Base-by-base conservation (phyloP, 306 rosid genomes). In the Trichosanthes cucumerina region DNA sequence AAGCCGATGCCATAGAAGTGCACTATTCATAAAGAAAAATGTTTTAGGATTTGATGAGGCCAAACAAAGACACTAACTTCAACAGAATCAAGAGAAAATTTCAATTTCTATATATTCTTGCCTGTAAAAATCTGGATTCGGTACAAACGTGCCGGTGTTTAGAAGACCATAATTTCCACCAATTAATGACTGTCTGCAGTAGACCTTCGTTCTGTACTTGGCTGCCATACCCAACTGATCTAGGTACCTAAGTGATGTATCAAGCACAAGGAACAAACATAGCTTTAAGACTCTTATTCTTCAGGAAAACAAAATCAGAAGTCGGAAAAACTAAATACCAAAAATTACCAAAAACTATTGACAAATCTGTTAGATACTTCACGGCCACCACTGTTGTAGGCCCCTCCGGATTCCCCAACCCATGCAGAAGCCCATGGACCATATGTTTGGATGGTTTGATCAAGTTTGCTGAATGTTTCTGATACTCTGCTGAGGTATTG, bases 341-440 rank as follows among this genome's bases (percentile, higher is more conserved):
- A 82, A 76, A 79, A 82, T 92, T 89, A 95, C 99, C 99, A 95
- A 83, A 95, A 95, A 88, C 99, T 91, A 86, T 95, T 74, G 47
- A 95, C 82, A 83, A 87, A 92, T 79, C 93, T 87, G 86, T 91
- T 78, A 19, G 99, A 95, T 79, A 95, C 91, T 74, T 86, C 5
- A 80, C 79, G 93, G 41, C 97, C 95, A 2, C 99, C 99, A 23
- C 99, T 95, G 83, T 95, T 95, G 85, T 53, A 95, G 70, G 97
- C 97, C 15, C 99, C 99, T 23, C 99, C 99, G 12, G 99, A 87
- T 90, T 95, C 99, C 64, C 99, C 99, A 53, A 95, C 93, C 99
- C 99, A 95, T 53, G 94, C 91, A 63, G 87, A 86, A 83, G 96
- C 83, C 99, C 97, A 92, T 64, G 93, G 96, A 33, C 99, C 97